Base-by-base conservation (phyloP, 192 early-diverging fungal genomes). In the Funneliformis geosporum region DNA sequence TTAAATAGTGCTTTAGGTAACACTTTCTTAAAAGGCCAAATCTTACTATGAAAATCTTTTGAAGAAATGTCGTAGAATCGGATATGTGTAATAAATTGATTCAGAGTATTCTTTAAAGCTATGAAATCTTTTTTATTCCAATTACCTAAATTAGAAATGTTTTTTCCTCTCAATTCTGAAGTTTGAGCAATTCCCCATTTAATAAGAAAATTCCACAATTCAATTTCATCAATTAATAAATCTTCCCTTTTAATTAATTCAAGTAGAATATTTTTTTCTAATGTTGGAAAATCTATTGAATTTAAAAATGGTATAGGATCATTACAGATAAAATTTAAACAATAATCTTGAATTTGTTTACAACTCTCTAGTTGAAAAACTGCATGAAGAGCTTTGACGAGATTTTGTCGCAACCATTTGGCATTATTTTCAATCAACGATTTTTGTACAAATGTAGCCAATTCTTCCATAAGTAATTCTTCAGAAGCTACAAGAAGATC, bases 391-490 rank as follows among this genome's bases (percentile, higher is more conserved):
- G 61, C 73, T 61, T 61, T 38, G 27, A 62, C 27, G 61, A 61
- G 38, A 42, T 75, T 75, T 2, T 75, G 8, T 5, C 38, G 25
- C 7, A 75, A 33, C 73, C 73, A 75, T 9, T 8, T 5, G 28
- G 73, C 1, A 61, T 75, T 18, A n/a, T 75, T 75, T 43, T 61
- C 5, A 62, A 75, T 75, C 38, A 75, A 40, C 9, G 60, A 50
- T 16, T 61, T 43, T 75, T 61, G 59, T 8, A 61, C 59, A 42
- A 42, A 40, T 33, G 9, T 27, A 0, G 61, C 2, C 39, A 75
- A 62, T 75, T 75, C 59, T 42, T 61, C 73, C 12, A 75, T 4
- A 60, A 75, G 38, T 33, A 75, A 40, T 61, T 75, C 73, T n/a
- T n/a, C n/a, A n/a, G n/a, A n/a, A n/a, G n/a, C n/a, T n/a, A n/a